Percentiles rank a stretch among this genome's conserved stretches.
Evolutionary conservation across 1,139 yeast species (phyloP).

Genomic region (Debaryomyces singareniensis): DNA sequence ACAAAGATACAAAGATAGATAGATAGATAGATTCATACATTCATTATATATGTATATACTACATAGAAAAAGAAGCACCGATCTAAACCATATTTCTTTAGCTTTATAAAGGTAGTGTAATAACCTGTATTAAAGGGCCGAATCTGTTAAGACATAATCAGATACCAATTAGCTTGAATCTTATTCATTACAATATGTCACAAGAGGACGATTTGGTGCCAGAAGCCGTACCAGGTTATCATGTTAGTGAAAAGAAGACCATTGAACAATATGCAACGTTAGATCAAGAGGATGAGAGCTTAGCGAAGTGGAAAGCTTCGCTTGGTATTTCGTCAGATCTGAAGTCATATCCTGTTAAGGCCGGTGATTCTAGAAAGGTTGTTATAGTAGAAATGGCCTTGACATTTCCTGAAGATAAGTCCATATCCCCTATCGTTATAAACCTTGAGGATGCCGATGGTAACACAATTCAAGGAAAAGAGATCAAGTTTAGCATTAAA

Average conservation of each 20-base stretch:
- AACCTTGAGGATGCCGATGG: conserved; percentile 55
- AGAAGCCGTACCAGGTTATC: conserved; percentile 63
- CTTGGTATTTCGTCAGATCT: conserved; percentile 59
- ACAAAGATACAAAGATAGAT: too few relatives aligned
- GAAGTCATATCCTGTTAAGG: conserved; percentile 56
- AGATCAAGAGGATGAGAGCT: conserved; percentile 88
- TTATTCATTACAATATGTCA: too few relatives aligned
- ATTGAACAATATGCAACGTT: conserved; percentile 76
- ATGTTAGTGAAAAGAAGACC: conserved; percentile 79
- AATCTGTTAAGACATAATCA: too few relatives aligned
- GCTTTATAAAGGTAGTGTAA: too few relatives aligned
- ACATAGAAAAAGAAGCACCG: too few relatives aligned
- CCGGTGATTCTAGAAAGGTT: conserved; percentile 72
- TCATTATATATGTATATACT: too few relatives aligned
- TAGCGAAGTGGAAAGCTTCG: conserved; percentile 90
- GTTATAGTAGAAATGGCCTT: conserved; percentile 75
- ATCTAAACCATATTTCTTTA: too few relatives aligned
- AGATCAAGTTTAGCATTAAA: conserved; percentile 64
- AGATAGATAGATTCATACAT: too few relatives aligned
- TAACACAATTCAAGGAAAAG: conserved; percentile 41
- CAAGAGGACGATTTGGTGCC: conserved; percentile 57
- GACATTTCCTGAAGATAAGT: conserved; percentile 53
- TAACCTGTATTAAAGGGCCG: too few relatives aligned
- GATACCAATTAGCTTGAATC: too few relatives aligned
- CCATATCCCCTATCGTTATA: conserved; percentile 53